Conservation (phyloP, 768 basidiomycete species). For the Suillus weaverae region DNA sequence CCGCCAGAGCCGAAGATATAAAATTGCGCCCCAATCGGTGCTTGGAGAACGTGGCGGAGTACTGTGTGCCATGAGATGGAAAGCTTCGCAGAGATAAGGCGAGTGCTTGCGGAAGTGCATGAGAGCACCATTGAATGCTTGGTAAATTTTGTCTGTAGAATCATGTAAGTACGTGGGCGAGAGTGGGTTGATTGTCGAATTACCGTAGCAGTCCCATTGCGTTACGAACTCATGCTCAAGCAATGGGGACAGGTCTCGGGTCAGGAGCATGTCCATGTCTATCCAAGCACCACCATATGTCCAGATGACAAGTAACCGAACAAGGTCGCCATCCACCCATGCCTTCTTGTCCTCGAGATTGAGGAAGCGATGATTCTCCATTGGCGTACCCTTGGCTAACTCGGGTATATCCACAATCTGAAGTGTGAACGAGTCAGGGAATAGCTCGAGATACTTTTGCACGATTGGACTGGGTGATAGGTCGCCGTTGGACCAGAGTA, state of each 20-base stretch:
- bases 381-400: conserved; percentile 74
- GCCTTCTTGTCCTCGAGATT: conserved; percentile 71
- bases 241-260: conserved; percentile 80
- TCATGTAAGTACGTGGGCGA: conserved; percentile 2
- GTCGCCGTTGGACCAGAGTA: conserved; percentile 93
- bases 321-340: conserved; percentile 93
- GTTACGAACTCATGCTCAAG: conserved; percentile 95
- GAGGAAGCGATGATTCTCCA: conserved; percentile 64
- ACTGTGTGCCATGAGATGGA: conserved; percentile 83
- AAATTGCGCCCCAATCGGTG: conserved; percentile 91
- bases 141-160: conserved; percentile 65
- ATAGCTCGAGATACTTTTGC: conserved; percentile 55
- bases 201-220: conserved; percentile 99
- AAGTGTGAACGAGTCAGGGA: conserved; percentile 71
- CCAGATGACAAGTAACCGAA: conserved; percentile 88
- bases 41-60: conserved; percentile 73
- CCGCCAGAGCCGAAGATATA: conserved; percentile 90
- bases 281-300: conserved; percentile 92
- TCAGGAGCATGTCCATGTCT: conserved; percentile 95
- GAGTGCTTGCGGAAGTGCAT: conserved; percentile 91
- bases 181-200: background rate
- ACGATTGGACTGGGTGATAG: conserved; percentile 57
- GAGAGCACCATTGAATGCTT: conserved; percentile 87
- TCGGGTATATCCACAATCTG: conserved; percentile 62
- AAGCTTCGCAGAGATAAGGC: conserved; percentile 95